Evolutionary conservation across 352 stramenopile genomes (phyloP).

Genomic region (Pythium biforme): DNA sequence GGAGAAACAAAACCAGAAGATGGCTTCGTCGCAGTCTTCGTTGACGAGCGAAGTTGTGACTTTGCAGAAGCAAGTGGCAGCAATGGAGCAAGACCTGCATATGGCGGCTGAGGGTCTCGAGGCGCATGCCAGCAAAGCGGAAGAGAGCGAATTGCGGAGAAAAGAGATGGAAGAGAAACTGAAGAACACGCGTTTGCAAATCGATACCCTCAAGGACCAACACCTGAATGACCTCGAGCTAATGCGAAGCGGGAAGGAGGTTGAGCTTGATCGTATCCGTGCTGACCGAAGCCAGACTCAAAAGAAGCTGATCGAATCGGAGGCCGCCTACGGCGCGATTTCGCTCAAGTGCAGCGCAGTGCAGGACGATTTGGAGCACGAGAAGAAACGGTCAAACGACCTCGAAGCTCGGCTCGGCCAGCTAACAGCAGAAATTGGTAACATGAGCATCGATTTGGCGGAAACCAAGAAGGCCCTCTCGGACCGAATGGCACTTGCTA

Average conservation of each 20-base stretch:
- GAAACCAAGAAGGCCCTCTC: conserved; percentile 85
- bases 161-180: conserved; percentile 55
- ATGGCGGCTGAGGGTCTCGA: conserved; percentile 71
- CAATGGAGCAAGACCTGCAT: conserved; percentile 62
- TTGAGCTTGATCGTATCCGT: conserved; percentile 46
- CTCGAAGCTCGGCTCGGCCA: conserved; percentile 48
- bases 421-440: conserved; percentile 59
- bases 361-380: conserved; percentile 36
- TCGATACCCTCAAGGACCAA: conserved; percentile 53
- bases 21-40: conserved; percentile 51
- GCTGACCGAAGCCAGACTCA: conserved; percentile 32
- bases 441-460: conserved; percentile 68
- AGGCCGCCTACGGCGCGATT: conserved; percentile 32
- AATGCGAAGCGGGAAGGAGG: conserved; percentile 59
- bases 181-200: conserved; percentile 42
- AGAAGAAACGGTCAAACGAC: conserved; percentile 39
- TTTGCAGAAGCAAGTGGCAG: conserved; percentile 54
- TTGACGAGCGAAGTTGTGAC: conserved; percentile 64
- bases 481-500: conserved; percentile 76
- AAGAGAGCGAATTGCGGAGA: conserved; percentile 51
- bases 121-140: conserved; percentile 54
- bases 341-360: conserved; percentile 31
- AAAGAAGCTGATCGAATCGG: conserved; percentile 29
- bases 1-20: conserved; percentile 70
- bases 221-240: conserved; percentile 63